phyloP scores from a whole-genome alignment of 495 filamentous ascomycete species.

The Hamigera avellanea region DNA sequence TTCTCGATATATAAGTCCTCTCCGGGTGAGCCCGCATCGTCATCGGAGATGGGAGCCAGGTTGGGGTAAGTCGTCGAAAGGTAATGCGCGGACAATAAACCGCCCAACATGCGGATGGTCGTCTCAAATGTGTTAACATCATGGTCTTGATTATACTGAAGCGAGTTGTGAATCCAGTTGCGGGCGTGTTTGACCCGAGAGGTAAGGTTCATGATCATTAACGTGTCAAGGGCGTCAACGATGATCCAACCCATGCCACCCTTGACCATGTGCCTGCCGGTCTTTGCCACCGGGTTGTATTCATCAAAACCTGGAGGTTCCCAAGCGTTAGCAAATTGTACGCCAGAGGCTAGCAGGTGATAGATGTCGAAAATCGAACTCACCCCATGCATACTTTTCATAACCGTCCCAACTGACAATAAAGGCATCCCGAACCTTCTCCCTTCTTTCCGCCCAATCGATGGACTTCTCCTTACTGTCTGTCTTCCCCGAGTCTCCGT shows the following conservation, averaged over 20 bases:
- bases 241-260: conserved; percentile 88
- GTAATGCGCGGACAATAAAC: conserved; percentile 89
- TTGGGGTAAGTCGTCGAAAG: conserved; percentile 63
- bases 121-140: conserved; percentile 98
- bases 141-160: conserved; percentile 82
- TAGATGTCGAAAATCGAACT: conserved; percentile 7
- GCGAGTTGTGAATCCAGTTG: conserved; percentile 74
- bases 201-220: conserved; percentile 98
- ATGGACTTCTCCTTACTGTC: conserved; percentile 15
- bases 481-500: conserved; percentile 9
- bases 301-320: conserved; percentile 61
- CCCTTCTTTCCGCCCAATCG: conserved; percentile 62
- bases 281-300: conserved; percentile 72
- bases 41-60: conserved; percentile 52
- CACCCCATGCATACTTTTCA: conserved; percentile 90
- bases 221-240: conserved; percentile 85
- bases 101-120: conserved; percentile 95
- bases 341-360: too few relatives aligned
- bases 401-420: conserved; percentile 85
- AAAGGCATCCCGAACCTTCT: conserved; percentile 85
- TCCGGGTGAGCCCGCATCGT: conserved; percentile 52
- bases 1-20: conserved; percentile 95
- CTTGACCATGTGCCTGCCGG: conserved; percentile 68
- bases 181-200: conserved; percentile 73
- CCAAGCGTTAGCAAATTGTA: conserved; percentile 4